phyloP scores from a whole-genome alignment of 2,329 filamentous ascomycete species.

The Metarhizium album region DNA sequence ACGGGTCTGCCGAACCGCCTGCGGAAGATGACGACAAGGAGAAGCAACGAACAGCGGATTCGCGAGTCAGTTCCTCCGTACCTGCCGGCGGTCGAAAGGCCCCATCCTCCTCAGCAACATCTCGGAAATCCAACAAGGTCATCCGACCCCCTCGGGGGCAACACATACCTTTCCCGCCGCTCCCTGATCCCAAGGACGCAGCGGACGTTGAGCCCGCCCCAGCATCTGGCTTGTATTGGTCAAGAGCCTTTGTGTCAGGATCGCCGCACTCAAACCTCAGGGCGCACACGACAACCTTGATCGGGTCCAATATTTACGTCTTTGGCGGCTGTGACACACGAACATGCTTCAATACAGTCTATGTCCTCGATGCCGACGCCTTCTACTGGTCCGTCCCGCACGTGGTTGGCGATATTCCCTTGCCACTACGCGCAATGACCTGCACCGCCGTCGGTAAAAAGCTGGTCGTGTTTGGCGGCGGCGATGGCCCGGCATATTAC shows the following conservation, averaged over 20 bases:
- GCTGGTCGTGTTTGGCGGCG: constrained; percentile 58
- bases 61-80: background rate
- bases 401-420: constrained; percentile 53
- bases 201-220: constrained; percentile 52
- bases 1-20: constrained; percentile 13
- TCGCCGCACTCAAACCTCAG: constrained; percentile 49
- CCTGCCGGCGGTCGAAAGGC: constrained; percentile 28
- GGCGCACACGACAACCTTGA: constrained; percentile 55
- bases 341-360: constrained; percentile 59
- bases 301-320: constrained; percentile 56
- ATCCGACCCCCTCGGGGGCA: constrained; percentile 25
- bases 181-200: constrained; percentile 43
- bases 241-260: constrained; percentile 52
- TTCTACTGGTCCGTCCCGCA: constrained; percentile 59
- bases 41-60: constrained; percentile 17
- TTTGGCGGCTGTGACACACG: constrained; percentile 59
- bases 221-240: constrained; percentile 65
- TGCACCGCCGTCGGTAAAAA: constrained; percentile 62
- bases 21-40: constrained; percentile 17
- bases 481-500: constrained; percentile 60
- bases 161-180: constrained; percentile 43
- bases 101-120: constrained; percentile 8
- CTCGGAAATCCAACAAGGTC: constrained; percentile 8
- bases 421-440: constrained; percentile 59
- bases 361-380: constrained; percentile 58